Evolutionary conservation across 352 stramenopile species (phyloP), one percentile per base, ranked within the genome.

Genomic region (Phytophthora sp.): DNA sequence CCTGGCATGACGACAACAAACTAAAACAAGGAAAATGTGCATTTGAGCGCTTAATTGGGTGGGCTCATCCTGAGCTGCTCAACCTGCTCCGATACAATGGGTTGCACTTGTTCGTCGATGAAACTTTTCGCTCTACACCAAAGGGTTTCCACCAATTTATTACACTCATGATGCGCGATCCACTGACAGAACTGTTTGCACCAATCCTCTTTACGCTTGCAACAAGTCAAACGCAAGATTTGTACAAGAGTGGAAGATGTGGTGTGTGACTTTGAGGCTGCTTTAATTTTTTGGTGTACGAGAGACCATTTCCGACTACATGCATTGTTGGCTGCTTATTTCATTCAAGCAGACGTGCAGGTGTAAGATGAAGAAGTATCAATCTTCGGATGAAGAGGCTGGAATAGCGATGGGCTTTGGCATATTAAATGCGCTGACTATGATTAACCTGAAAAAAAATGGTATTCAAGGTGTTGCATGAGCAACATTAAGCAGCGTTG

Each of bases 71-170:
- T 7, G 45, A 15, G 6, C 45, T 53, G 24, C 0, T 39, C 16
- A 38, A 53, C 13, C 26, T 53, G 5, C n/a, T 53, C 15, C 38
- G n/a, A 27, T 53, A 53, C 16, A 53, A 38, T 5, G 1, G 16
- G 2, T 39, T 9, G 5, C 27, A 33, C 0, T 15, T 49, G 2
- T 58, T 49, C 21, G 2, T 58, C 3, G 51, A 49, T 18, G 35
- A 16, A 7, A 58, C 51, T 0, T 49, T 58, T 16, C 20, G 23
- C 6, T 49, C 23, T 23, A 24, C 29, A 5, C 36, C 35, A n/a
- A n/a, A n/a, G n/a, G n/a, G n/a, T n/a, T n/a, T 16, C 26, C 27
- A 47, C 15, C 51, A 49, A 9, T 49, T 33, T 18, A 36, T 58
- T 6, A 24, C 38, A 11, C 16, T 49, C 5, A 49, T 58, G 51